Base-by-base conservation (phyloP, 331 rosid genomes). In the Ulmus americana region DNA sequence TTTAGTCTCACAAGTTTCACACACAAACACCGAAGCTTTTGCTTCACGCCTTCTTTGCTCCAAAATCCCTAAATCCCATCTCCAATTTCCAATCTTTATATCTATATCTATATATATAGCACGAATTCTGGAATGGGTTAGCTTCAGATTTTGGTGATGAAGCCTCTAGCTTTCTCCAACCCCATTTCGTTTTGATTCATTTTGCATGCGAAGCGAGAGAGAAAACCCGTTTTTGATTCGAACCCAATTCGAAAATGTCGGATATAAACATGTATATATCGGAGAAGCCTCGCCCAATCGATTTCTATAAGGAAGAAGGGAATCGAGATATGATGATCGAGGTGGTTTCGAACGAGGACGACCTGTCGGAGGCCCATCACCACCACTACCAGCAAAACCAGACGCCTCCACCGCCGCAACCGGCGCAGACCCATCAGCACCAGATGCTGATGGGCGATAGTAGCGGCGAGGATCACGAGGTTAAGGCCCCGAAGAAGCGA, bases 401-500 rank as follows among this genome's bases (percentile, higher is more conserved):
- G 35, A 28, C 35, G 35, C 35, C 35, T 28, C 35, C 35, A 3
- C 35, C 35, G 4, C 35, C 35, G 4, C 35, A 28, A 28, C 35
- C 35, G 35, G 4, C 35, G 0, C 35, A 28, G 35, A 28, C 35
- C 35, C 35, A 28, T 28, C 80, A 51, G 0, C 45, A 49, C 16
- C 69, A 74, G 71, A 72, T 94, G 82, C 73, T 94, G 7, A 73
- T 83, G 18, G 87, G 80, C 0, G 99, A 87, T 52, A 65, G 62
- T 56, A 61, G 68, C 8, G 95, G 97, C 5, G 95, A 89, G 61
- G 98, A 92, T 49, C 97, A 85, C 39, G 99, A 85, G 59, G 75
- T 90, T 10, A 92, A 85, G 75, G 90, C 95, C 0, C 91, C 99
- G 10, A 94, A 94, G 82, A 94, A 94, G 73, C 88, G 99, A 0